Base-by-base conservation (phyloP, 495 filamentous ascomycete species). In the Podospora tetraspora region DNA sequence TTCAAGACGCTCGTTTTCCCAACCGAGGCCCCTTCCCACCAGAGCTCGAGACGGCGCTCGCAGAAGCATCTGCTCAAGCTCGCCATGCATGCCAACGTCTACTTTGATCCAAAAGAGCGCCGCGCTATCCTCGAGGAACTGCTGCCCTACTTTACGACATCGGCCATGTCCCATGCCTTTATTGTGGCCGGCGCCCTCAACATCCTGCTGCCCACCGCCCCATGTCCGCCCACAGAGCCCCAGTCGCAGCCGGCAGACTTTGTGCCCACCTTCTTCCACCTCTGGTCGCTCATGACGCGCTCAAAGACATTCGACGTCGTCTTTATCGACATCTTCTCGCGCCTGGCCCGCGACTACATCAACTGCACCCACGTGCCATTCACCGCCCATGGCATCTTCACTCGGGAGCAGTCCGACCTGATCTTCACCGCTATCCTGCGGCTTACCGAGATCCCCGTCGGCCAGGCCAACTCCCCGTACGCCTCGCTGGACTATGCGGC, bases 371-470 rank as follows among this genome's bases (percentile, higher is more conserved):
- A 96, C 70, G 86, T 97, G 32, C 87, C 90, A 2, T 97, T 97
- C 74, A 88, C 88, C 1, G 88, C 94, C 74, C 87, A 93, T 80
- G 95, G 95, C 70, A 89, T 99, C 64, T 98, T 92, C 78, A 96
- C 91, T 16, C 87, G 89, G 67, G 94, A 97, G 63, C 95, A 99
- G 77, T 94, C 93, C 0, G 89, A 93, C 58, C 83, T 96, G 60
- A 91, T 98, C 67, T 98, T 97, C 77, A 98, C 95, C 0, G 89
- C 96, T 13, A 89, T 97, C 43, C 79, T 99, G 11, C 84, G 95
- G 59, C 79, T 99, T 63, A 86, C 97, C 59, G 95, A 98, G 72
- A 99, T 99, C 59, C 95, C 95, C 13, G 96, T 99, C 21, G 95
- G 96, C 7, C 96, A 98, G 77, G 91, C 94, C 7, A 94, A 91